phyloP scores from a whole-genome alignment of 768 basidiomycete genomes.

The Steccherinum ochraceum region DNA sequence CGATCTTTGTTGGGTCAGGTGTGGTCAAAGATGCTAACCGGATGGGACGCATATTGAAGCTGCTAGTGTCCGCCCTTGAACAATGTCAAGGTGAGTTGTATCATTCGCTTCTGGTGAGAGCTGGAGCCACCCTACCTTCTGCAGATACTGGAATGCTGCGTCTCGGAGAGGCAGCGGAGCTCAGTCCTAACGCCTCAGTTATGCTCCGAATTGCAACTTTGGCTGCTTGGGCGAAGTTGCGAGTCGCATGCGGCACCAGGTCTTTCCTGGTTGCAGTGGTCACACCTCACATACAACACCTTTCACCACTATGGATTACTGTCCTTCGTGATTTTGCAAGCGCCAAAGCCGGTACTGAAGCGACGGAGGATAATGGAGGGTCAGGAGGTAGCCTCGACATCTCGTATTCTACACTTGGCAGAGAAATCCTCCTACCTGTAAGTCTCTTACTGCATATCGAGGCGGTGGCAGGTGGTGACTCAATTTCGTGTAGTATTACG shows the following conservation, averaged over 20 bases:
- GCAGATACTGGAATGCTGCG: conserved; percentile 81
- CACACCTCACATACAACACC: conserved; percentile 65
- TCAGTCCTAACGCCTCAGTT: conserved; percentile 90
- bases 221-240: conserved; percentile 93
- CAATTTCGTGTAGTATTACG: conserved; percentile 64
- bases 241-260: conserved; percentile 70
- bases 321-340: conserved; percentile 89
- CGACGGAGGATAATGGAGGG: conserved; percentile 52
- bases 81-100: conserved; percentile 70
- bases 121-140: neutral
- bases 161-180: conserved; percentile 78
- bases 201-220: conserved; percentile 91
- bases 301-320: conserved; percentile 85
- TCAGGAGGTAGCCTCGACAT: conserved; percentile 72
- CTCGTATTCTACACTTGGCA: conserved; percentile 81
- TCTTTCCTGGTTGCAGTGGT: conserved; percentile 76
- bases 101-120: neutral
- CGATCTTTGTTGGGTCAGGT: conserved; percentile 92
- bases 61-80: conserved; percentile 81
- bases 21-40: conserved; percentile 83
- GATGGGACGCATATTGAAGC: conserved; percentile 92
- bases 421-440: conserved; percentile 88
- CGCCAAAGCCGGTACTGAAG: conserved; percentile 84
- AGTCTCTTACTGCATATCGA: conserved; percentile 23
- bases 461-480: neutral